Evolutionary conservation across 306 rosid species (phyloP).

Genomic region (Hippophae rhamnoides): DNA sequence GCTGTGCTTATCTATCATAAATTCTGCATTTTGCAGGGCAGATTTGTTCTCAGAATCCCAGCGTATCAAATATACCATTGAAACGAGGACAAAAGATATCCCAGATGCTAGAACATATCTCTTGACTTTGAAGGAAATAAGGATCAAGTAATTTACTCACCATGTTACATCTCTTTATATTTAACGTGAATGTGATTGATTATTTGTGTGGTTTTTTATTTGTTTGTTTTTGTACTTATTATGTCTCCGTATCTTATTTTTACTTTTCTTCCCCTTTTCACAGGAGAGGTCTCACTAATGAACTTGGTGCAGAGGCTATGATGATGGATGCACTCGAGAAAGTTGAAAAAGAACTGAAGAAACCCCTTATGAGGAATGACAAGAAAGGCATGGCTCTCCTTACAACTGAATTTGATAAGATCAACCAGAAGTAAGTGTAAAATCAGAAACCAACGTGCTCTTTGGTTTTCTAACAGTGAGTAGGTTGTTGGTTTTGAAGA

Average conservation of each 20-base stretch:
- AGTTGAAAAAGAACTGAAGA: conserved; percentile 71
- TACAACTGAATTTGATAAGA: conserved; percentile 70
- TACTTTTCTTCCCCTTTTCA: conserved; percentile 1
- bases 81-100: conserved; percentile 53
- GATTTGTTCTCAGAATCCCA: conserved; percentile 57
- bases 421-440: conserved; percentile 57
- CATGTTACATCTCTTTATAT: conserved; percentile 13
- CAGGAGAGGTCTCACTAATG: conserved; percentile 77
- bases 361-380: conserved; percentile 82
- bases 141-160: conserved; percentile 45
- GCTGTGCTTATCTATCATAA: conserved; percentile 1
- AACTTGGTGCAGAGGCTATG: conserved; percentile 76
- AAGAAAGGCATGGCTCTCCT: conserved; percentile 85
- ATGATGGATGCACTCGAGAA: conserved; percentile 86
- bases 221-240: background rate
- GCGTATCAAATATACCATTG: conserved; percentile 44
- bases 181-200: conserved; percentile 3
- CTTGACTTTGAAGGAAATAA: conserved; percentile 69
- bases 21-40: conserved; percentile 48
- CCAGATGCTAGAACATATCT: conserved; percentile 90
- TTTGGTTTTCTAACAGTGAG: background rate
- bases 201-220: background rate
- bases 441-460: background rate
- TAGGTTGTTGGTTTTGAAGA: background rate
- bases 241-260: background rate